These are phyloP conservation scores for Aaosphaeria pasadenensis DNA, from an alignment of 2,329 filamentous ascomycete species.

Conservation along the genomic window DNA sequence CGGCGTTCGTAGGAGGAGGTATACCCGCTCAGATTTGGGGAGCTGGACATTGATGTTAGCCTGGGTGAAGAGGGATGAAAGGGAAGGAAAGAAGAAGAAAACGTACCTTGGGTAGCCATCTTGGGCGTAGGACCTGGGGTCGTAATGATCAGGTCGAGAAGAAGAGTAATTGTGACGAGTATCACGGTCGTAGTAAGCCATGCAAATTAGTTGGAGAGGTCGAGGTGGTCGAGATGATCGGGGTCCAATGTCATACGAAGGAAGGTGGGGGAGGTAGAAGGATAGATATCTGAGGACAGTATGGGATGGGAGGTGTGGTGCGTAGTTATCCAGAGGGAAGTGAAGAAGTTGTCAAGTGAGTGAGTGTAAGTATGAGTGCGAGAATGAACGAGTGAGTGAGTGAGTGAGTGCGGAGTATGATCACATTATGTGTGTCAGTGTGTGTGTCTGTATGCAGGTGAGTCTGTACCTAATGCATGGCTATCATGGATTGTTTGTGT, in stretches of 20 bases:
- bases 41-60: conserved; percentile 21
- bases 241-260: not conserved
- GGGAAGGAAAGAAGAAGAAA: conserved; percentile 7
- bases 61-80: conserved; percentile 5
- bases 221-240: not conserved
- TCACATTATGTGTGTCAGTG: not conserved
- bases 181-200: conserved; percentile 23
- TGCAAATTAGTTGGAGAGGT: conserved; percentile 3
- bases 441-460: not conserved
- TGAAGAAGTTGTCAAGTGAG: not conserved
- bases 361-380: not conserved
- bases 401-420: not conserved
- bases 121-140: conserved; percentile 20
- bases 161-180: conserved; percentile 16
- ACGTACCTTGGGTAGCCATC: conserved; percentile 18
- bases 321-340: not conserved
- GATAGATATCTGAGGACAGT: not conserved
- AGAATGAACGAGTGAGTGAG: not conserved
- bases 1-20: conserved; percentile 19
- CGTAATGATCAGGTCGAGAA: conserved; percentile 23
- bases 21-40: conserved; percentile 10
- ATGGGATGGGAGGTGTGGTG: not conserved
- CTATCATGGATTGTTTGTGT: not conserved
- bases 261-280: not conserved
- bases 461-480: not conserved